Evolutionary conservation across 2,329 filamentous ascomycete genomes (phyloP).

Genomic region (Penicillium sp.): DNA sequence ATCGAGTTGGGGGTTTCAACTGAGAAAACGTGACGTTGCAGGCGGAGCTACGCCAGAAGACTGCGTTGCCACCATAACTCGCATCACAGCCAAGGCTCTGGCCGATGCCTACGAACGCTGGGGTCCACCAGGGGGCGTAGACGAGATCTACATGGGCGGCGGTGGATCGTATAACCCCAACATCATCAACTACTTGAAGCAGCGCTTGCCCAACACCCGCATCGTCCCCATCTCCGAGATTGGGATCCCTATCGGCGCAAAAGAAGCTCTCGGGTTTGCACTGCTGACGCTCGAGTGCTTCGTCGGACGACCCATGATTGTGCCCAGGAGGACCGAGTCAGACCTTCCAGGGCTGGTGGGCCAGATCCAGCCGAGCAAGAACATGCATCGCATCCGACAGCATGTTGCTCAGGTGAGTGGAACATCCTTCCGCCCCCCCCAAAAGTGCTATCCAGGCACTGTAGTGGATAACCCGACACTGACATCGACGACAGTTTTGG

Average conservation of each 20-base stretch:
- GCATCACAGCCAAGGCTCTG: constrained; percentile 57
- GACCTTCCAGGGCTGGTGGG: not conserved
- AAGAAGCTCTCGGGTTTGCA: not conserved
- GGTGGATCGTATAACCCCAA: constrained; percentile 58
- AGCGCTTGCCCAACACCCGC: constrained; percentile 42
- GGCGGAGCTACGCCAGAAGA: constrained; percentile 48
- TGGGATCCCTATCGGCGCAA: not conserved
- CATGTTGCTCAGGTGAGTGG: not conserved
- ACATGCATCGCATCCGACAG: not conserved
- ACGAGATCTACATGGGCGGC: constrained; percentile 60
- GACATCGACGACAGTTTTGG: not conserved
- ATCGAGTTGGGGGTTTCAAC: not conserved
- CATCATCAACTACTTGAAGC: constrained; percentile 49
- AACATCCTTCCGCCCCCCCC: not conserved
- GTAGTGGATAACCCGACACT: not conserved
- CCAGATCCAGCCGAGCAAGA: not conserved
- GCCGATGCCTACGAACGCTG: constrained; percentile 50
- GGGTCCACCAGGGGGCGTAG: constrained; percentile 43
- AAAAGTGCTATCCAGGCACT: not conserved
- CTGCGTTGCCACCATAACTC: constrained; percentile 56
- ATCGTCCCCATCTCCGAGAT: constrained; percentile 34
- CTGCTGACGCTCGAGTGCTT: not conserved
- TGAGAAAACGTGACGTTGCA: not conserved
- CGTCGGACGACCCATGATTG: not conserved
- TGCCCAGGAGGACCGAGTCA: not conserved